Evolutionary conservation across 2,329 filamentous ascomycete genomes (phyloP), one percentile per base, ranked within the genome.

Genomic region (Diplocarpon rosae): DNA sequence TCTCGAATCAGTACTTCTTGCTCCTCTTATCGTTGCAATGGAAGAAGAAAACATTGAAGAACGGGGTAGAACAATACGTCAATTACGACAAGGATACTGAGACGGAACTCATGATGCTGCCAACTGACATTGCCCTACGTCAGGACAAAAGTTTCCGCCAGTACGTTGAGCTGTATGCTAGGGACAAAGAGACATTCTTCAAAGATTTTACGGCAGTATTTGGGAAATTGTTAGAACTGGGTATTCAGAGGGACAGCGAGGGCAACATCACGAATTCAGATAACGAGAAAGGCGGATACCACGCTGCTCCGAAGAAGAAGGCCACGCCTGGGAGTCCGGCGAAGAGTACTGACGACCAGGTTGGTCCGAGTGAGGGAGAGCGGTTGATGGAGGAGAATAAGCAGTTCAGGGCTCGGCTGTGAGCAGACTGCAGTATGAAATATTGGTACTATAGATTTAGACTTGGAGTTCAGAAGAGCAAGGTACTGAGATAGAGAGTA

Each of bases 101-200:
- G 39, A 70, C 72, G 46, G 72, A 73, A 45, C 63, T 81, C 34
- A 81, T 81, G 78, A 81, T 81, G 78, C 57, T 81, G 57, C 77
- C 77, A 0, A 79, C 76, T 2, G 77, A 81, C 57, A 71, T 81
- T 55, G 71, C 76, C 4, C 64, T 81, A 32, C 62, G 72, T 3
- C 64, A 67, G 1, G 77, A 82, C 51, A 59, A 65, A 2, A 57
- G 52, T 5, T 81, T 82, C 57, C 58, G 64, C 14, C 63, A 63
- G 6, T 80, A 72, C 69, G 76, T 80, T 11, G 65, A 76, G 59
- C 56, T 65, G 48, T 81, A 80, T 56, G 75, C 76, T 3, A 63
- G 69, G 39, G 75, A 81, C 54, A 78, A 78, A 60, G 75, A 79
- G 0, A 49, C 69, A 36, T 80, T 81, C 65, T 81, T 78, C 54